Percentiles rank a stretch among this genome's conserved stretches.
phyloP scores from a whole-genome alignment of 345 rosid species.

The Syzygium aqueum region DNA sequence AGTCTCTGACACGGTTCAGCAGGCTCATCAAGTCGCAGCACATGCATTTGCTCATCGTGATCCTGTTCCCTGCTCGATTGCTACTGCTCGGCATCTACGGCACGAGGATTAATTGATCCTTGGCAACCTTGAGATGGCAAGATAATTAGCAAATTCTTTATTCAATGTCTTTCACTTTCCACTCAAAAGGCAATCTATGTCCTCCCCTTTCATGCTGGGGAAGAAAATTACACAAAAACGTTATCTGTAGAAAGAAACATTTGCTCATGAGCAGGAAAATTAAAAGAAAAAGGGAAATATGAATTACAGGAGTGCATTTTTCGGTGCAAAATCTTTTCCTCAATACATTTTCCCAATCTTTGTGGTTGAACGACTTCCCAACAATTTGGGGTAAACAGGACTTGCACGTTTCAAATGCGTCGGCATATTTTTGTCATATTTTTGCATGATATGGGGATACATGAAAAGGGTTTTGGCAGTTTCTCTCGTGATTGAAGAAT shows the following conservation, averaged over 20 bases:
- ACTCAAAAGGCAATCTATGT: background rate
- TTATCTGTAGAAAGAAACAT: background rate
- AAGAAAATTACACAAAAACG: background rate
- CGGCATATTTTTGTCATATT: background rate
- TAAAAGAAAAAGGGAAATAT: background rate
- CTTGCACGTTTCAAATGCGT: background rate
- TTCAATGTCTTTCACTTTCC: background rate
- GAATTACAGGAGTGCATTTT: background rate
- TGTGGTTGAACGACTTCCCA: background rate
- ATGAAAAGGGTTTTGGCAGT: background rate
- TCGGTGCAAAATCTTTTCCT: background rate
- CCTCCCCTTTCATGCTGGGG: background rate
- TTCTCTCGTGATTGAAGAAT: background rate
- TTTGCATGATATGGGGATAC: background rate
- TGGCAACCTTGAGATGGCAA: background rate
- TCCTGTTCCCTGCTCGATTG: conserved; percentile 60
- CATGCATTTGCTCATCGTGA: conserved; percentile 69
- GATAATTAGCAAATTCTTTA: background rate
- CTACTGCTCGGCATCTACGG: conserved; percentile 48
- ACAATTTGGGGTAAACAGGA: background rate
- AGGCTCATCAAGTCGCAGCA: conserved; percentile 73
- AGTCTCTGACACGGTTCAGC: conserved; percentile 55
- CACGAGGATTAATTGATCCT: conserved; percentile 21
- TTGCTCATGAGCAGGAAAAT: background rate
- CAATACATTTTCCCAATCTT: background rate